These are phyloP conservation scores for Cutaneotrichosporon sp. DNA, from an alignment of 1,284 basidiomycete genomes.

Conservation along the genomic window DNA sequence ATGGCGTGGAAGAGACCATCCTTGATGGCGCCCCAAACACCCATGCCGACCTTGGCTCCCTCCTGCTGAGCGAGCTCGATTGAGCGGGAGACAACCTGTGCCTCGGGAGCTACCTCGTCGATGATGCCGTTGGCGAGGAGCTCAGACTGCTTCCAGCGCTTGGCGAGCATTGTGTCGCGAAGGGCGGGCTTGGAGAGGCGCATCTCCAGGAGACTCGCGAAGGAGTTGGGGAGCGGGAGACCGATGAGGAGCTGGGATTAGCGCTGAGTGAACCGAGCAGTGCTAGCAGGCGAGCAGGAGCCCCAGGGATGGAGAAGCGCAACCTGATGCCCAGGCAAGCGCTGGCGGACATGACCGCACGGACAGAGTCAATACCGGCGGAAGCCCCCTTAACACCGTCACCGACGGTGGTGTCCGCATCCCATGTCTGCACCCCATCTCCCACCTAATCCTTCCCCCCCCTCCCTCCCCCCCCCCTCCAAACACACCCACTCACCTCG, in stretches of 20 bases:
- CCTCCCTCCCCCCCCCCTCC: too few species aligned
- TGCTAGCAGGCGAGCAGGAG: too few species aligned
- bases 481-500: slow-evolving; percentile 73
- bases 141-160: slow-evolving; percentile 75
- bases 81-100: slow-evolving; percentile 58
- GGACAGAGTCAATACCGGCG: too few species aligned
- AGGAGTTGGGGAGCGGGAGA: slow-evolving; percentile 71
- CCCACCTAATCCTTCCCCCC: too few species aligned
- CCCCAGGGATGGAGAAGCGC: too few species aligned
- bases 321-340: too few species aligned
- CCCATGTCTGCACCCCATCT: background rate
- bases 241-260: slow-evolving; percentile 70
- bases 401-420: too few species aligned
- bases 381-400: too few species aligned
- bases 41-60: slow-evolving; percentile 52
- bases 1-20: slow-evolving; percentile 54
- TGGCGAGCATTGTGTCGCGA: slow-evolving; percentile 75
- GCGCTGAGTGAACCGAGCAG: background rate
- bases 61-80: slow-evolving; percentile 52
- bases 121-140: slow-evolving; percentile 68
- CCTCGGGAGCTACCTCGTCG: slow-evolving; percentile 65
- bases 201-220: slow-evolving; percentile 65
- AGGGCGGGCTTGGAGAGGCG: slow-evolving; percentile 67
- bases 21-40: slow-evolving; percentile 59
- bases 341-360: too few species aligned